Base-by-base conservation (phyloP, 2,329 filamentous ascomycete species). In the Dothideomycetidae sp. region DNA sequence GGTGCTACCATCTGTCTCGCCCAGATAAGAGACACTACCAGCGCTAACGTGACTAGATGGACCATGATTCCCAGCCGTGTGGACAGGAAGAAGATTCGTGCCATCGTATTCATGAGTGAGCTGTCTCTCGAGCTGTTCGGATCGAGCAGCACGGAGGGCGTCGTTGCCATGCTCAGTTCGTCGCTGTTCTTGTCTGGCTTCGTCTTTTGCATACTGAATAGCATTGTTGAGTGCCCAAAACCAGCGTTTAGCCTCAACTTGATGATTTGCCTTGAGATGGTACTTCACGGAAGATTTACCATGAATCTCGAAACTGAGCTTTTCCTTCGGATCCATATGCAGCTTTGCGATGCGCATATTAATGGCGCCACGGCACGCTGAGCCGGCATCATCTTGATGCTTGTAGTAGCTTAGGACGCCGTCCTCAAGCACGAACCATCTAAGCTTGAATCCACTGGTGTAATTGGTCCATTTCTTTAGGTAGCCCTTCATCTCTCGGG, bases 381-480 rank as follows among this genome's bases (percentile, higher is more conserved):
- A 93, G 15, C 86, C 90, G 19, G 85, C 83, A 56, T 98, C 90
- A 54, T 98, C 90, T 61, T 98, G 90, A 57, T 96, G 84, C 62
- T 98, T 98, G 66, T 96, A 98, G 63, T 98, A 98, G 59, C 90
- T 96, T 47, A 98, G 61, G 10, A 98, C 88, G 10, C 90, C 90
- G 54, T 98, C 90, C 55, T 98, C 90, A 5, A 98, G 72, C 10
- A 96, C 90, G 54, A 98, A 98, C 86, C 88, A 98, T 42, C 90
- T 72, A 45, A 98, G 60, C 62, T 98, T 93, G 63, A 94, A 98
- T 5, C 90, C 90, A 54, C 82, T 86, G 14, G 88, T 86, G 56
- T 98, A 98, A 56, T 98, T 98, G 33, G 90, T 98, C 90, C 90
- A 98, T 58, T 98, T 98, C 63, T 94, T 96, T 40, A 98, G 67